These are phyloP conservation scores for Petunia secreta DNA, from an alignment of 257 asterid genomes.

Conservation along the genomic window DNA sequence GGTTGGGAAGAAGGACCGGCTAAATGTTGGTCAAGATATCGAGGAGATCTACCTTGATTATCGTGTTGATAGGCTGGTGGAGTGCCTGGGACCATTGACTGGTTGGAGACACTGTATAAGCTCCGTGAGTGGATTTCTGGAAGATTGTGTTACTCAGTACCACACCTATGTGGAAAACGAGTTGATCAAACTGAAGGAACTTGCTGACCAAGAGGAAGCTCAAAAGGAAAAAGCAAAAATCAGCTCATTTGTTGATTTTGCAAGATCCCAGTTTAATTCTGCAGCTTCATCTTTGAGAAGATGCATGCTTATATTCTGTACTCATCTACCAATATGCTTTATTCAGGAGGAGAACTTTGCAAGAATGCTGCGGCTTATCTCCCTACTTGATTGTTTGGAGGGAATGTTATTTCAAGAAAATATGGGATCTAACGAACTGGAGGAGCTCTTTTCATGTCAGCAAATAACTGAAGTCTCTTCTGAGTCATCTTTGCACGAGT, in stretches of 20 bases:
- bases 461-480: not conserved
- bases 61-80: conserved; percentile 43
- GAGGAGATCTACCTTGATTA: conserved; percentile 46
- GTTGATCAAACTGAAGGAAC: not conserved
- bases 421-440: not conserved
- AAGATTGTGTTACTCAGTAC: conserved; percentile 42
- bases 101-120: conserved; percentile 44
- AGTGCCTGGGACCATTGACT: conserved; percentile 36
- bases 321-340: conserved; percentile 21
- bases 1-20: conserved; percentile 47
- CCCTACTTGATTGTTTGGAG: conserved; percentile 15
- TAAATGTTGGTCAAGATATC: conserved; percentile 39
- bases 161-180: conserved; percentile 30
- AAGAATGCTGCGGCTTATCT: conserved; percentile 12
- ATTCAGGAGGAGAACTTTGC: conserved; percentile 19
- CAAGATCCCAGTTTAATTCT: conserved; percentile 1
- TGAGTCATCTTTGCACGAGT: not conserved
- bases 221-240: not conserved
- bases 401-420: conserved; percentile 21
- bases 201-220: conserved; percentile 9
- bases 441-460: not conserved
- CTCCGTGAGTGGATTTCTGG: conserved; percentile 46
- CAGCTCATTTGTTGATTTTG: conserved; percentile 21
- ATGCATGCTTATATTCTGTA: conserved; percentile 24
- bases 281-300: conserved; percentile 23